phyloP scores from a whole-genome alignment of 768 basidiomycete genomes.

The Leccinellum luteum region DNA sequence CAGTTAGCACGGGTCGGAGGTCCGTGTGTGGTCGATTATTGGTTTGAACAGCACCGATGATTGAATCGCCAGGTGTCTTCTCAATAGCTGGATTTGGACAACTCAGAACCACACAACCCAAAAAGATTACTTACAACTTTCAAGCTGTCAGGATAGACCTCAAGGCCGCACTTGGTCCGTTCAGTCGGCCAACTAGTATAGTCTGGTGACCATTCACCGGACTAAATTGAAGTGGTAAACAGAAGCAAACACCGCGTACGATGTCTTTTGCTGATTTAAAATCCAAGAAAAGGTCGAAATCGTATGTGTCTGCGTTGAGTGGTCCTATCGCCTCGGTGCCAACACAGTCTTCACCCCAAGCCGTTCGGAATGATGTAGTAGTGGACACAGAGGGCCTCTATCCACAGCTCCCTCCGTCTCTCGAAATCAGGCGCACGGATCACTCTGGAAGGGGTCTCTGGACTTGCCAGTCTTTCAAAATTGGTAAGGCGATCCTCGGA shows the following conservation, averaged over 20 bases:
- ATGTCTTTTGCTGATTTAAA: constrained; percentile 37
- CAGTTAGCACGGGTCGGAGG: not conserved
- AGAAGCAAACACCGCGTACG: constrained; percentile 7
- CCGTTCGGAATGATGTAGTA: not conserved
- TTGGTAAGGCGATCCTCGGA: constrained; percentile 33
- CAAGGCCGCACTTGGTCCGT: too few species aligned
- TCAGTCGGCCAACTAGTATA: too few species aligned
- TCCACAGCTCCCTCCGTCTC: constrained; percentile 34
- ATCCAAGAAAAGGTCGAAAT: constrained; percentile 28
- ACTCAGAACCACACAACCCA: too few species aligned
- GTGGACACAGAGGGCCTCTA: constrained; percentile 17
- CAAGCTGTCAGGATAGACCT: too few species aligned
- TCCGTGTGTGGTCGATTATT: too few species aligned
- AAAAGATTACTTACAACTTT: too few species aligned
- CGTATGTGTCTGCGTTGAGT: constrained; percentile 26
- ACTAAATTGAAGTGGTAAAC: constrained; percentile 2
- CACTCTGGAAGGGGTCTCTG: constrained; percentile 48
- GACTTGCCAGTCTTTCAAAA: constrained; percentile 32
- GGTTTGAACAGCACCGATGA: too few species aligned
- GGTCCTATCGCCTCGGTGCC: constrained; percentile 12
- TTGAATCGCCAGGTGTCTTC: too few species aligned
- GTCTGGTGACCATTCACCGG: too few species aligned
- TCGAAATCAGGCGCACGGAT: constrained; percentile 39
- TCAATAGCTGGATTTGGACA: too few species aligned
- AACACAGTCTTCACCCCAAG: constrained; percentile 25